Evolutionary conservation across 129 eudicot species (phyloP).

Genomic region (Rutidosis leptorrhynchoides): DNA sequence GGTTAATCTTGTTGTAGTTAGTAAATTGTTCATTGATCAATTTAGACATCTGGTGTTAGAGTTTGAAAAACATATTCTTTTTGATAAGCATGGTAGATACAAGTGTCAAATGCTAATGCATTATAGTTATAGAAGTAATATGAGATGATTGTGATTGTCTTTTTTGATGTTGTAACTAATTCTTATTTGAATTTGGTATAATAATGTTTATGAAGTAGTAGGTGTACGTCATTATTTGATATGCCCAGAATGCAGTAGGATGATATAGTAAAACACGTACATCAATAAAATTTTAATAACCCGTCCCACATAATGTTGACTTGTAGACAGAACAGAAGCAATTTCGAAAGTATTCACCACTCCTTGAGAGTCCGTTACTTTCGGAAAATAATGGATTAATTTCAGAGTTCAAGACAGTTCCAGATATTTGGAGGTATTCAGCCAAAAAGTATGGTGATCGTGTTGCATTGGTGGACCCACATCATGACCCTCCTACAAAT

Average conservation of each 20-base stretch:
- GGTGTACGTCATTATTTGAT: background rate
- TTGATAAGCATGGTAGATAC: background rate
- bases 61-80: background rate
- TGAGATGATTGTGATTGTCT: background rate
- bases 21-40: too few relatives aligned
- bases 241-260: background rate
- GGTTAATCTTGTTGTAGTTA: too few relatives aligned
- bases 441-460: conserved; percentile 90
- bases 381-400: conserved; percentile 37
- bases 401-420: conserved; percentile 68
- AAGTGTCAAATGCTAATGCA: background rate
- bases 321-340: conserved; percentile 54
- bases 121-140: background rate
- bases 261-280: background rate
- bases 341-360: conserved; percentile 70
- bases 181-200: background rate
- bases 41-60: too few relatives aligned
- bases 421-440: conserved; percentile 90
- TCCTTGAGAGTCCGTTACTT: conserved; percentile 33
- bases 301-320: conserved; percentile 11
- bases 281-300: conserved; percentile 2
- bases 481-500: too few relatives aligned
- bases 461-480: too few relatives aligned
- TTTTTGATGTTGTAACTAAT: background rate
- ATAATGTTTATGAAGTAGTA: background rate